phyloP scores from a whole-genome alignment of 2,329 filamentous ascomycete species.

The Furcasterigmium furcatum region DNA sequence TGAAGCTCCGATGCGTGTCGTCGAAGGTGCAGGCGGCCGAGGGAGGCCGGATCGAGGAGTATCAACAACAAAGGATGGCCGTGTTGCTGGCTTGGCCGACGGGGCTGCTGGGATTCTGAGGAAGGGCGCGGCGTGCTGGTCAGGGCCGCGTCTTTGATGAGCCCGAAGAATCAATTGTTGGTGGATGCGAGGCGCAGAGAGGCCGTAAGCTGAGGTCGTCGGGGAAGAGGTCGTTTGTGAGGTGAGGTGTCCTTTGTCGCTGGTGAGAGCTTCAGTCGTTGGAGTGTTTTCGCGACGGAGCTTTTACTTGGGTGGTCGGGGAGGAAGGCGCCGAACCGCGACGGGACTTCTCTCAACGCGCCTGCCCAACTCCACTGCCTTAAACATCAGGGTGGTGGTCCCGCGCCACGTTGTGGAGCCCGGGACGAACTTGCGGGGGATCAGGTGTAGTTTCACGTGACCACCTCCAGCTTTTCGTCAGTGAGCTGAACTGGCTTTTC shows the following conservation, averaged over 20 bases:
- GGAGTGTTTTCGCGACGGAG: background rate
- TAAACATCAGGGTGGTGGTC: no score
- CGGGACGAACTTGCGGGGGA: background rate
- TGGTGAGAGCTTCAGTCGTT: background rate
- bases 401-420: no score
- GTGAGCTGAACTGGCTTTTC: no score
- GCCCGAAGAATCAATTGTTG: background rate
- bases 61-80: background rate
- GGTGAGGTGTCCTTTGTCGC: background rate
- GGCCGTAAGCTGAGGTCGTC: background rate
- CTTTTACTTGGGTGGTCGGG: background rate
- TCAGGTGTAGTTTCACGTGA: no score
- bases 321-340: background rate
- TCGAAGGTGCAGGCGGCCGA: background rate
- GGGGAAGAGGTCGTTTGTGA: background rate
- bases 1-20: background rate
- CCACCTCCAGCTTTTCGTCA: no score
- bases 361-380: no score
- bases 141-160: background rate
- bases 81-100: background rate
- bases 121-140: background rate
- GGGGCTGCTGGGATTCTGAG: no score
- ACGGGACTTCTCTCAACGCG: background rate
- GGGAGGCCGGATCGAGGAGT: background rate
- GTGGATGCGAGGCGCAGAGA: background rate